phyloP scores from a whole-genome alignment of 2,329 filamentous ascomycete species.

The Graphilbum ipis-grandicollis region DNA sequence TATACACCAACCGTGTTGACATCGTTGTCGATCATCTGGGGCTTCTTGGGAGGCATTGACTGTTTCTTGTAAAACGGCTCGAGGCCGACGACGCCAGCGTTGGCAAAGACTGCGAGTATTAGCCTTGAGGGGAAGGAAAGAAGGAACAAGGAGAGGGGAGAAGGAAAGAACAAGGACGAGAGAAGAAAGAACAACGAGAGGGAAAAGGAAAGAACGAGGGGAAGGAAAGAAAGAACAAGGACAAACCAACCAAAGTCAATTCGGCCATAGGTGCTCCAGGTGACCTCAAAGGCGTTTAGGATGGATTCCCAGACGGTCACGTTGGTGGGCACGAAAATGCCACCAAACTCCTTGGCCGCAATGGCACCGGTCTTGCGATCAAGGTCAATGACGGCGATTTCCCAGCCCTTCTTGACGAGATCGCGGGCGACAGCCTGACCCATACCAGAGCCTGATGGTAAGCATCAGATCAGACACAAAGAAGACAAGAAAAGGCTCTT shows the following conservation, averaged over 20 bases:
- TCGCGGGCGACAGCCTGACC: constrained; percentile 1
- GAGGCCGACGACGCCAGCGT: constrained; percentile 2
- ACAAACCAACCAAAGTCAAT: constrained; percentile 5
- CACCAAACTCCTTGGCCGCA: not conserved
- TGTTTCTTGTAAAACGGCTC: constrained; percentile 1
- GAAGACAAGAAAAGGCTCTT: not conserved
- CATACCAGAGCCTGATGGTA: constrained; percentile 3
- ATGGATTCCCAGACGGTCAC: constrained; percentile 12
- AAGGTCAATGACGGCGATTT: constrained; percentile 2
- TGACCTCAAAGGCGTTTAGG: constrained; percentile 16
- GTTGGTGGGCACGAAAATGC: constrained; percentile 2
- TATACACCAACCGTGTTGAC: constrained; percentile 11
- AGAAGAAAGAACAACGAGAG: no score
- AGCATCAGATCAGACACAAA: no score
- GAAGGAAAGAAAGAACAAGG: no score
- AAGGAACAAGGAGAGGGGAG: no score
- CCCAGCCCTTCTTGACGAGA: constrained; percentile 3
- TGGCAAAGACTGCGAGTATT: constrained; percentile 3
- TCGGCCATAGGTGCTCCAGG: constrained; percentile 15
- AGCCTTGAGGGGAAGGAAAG: no score
- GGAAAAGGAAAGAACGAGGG: no score
- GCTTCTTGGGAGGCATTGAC: constrained; percentile 1
- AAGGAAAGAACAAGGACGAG: no score
- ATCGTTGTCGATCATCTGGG: constrained; percentile 4
- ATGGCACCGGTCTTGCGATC: not conserved